A percentile compares a stretch with the other conserved stretches of the same genome.
phyloP scores from a whole-genome alignment of 768 basidiomycete species.

The Goffeauzyma gilvescens region DNA sequence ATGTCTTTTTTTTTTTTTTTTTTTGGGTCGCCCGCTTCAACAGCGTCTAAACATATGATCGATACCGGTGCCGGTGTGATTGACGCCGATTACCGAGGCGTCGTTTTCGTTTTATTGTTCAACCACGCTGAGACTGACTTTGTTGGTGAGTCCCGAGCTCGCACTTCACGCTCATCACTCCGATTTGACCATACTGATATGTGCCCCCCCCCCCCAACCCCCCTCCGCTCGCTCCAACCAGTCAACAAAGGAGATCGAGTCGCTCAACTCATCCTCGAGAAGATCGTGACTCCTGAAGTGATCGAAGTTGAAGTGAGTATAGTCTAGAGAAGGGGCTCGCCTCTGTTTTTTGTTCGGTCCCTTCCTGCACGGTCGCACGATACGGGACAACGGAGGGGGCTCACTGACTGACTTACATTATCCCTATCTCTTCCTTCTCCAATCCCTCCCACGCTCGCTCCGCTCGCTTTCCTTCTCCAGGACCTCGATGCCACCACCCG shows the following conservation, averaged over 20 bases:
- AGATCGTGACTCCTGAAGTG: conserved; percentile 66
- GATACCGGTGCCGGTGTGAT: conserved; percentile 95
- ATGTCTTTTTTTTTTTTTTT: neutral
- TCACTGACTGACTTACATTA: too few species aligned
- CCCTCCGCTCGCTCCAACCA: conserved; percentile 24
- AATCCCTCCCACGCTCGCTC: neutral
- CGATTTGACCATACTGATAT: too few species aligned
- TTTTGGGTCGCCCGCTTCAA: too few species aligned
- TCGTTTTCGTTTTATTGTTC: conserved; percentile 77
- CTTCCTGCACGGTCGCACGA: neutral
- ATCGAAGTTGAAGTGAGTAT: conserved; percentile 60
- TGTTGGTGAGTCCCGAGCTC: conserved; percentile 40
- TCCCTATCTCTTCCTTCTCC: conserved; percentile 3
- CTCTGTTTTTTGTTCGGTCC: neutral
- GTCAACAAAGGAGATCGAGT: conserved; percentile 88
- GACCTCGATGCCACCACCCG: conserved; percentile 68
- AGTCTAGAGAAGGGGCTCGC: too few species aligned
- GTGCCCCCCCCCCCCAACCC: neutral
- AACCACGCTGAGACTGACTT: conserved; percentile 83
- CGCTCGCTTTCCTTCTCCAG: conserved; percentile 33
- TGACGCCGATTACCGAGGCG: conserved; percentile 87
- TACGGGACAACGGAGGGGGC: too few species aligned
- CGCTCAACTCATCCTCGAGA: conserved; percentile 84
- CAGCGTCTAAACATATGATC: conserved; percentile 96
- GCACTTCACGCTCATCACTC: too few species aligned